A percentile compares a stretch with the other conserved stretches of the same genome.
Evolutionary conservation across 2,329 filamentous ascomycete genomes (phyloP).

Genomic region (Ascochyta koolunga): DNA sequence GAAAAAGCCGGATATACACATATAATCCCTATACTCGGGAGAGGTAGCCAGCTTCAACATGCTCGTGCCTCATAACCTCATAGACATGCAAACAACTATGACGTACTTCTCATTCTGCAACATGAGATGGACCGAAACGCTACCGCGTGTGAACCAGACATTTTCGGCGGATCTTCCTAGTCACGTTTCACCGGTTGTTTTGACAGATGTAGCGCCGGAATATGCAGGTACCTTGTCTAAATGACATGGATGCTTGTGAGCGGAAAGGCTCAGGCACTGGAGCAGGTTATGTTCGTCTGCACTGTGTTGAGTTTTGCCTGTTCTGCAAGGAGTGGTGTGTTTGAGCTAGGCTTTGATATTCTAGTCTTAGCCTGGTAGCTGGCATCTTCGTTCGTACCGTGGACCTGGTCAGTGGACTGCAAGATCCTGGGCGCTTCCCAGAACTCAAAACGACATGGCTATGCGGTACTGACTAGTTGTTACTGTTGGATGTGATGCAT

Average conservation of each 20-base stretch:
- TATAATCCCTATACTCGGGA: too few relatives aligned
- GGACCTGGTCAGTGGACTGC: not conserved
- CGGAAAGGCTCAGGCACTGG: not conserved
- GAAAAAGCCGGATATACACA: too few relatives aligned
- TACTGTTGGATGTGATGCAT: not conserved
- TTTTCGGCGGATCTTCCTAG: not conserved
- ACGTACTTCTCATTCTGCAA: too few relatives aligned
- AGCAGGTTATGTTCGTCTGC: not conserved
- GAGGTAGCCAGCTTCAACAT: too few relatives aligned
- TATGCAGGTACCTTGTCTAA: constrained; percentile 3
- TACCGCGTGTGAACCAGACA: not conserved
- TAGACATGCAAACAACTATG: too few relatives aligned
- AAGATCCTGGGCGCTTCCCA: not conserved
- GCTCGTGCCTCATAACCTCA: too few relatives aligned
- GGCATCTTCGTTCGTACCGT: not conserved
- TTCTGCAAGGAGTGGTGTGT: not conserved
- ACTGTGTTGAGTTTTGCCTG: not conserved
- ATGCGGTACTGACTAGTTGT: not conserved
- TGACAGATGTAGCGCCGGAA: constrained; percentile 11
- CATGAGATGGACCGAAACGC: not conserved
- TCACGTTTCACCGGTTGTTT: not conserved
- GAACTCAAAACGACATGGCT: not conserved
- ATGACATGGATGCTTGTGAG: not conserved
- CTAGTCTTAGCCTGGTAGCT: not conserved
- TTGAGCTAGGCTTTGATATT: not conserved